phyloP scores from a whole-genome alignment of 345 rosid genomes.

The Aegle marmelos region DNA sequence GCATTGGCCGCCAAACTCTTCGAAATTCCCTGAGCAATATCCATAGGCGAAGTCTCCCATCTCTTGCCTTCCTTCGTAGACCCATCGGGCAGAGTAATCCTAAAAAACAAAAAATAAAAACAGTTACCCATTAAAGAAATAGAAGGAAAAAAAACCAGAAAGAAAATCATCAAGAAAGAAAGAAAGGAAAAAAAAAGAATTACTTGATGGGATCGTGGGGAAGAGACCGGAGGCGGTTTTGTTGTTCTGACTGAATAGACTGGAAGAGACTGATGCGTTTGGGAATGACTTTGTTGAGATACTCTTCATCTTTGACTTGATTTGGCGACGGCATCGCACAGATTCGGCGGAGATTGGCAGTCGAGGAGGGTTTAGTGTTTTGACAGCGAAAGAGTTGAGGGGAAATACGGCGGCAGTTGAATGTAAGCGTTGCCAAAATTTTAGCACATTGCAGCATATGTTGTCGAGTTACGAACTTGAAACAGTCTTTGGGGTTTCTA shows the following conservation, averaged over 20 bases:
- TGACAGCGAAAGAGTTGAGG: neutral
- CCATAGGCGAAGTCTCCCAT: conserved; percentile 77
- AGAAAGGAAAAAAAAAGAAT: neutral
- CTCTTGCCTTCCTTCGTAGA: conserved; percentile 82
- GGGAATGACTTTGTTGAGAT: conserved; percentile 54
- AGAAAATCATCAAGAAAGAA: neutral
- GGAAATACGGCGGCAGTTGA: conserved; percentile 34
- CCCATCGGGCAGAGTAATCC: conserved; percentile 74
- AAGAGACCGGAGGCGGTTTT: conserved; percentile 47
- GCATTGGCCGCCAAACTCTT: conserved; percentile 70
- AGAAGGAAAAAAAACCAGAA: no score
- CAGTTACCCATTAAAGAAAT: neutral
- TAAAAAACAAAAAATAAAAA: neutral
- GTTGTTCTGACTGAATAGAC: conserved; percentile 61
- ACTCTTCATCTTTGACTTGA: conserved; percentile 54
- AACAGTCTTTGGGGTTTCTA: neutral
- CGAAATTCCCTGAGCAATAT: conserved; percentile 61
- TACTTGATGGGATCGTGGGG: conserved; percentile 80
- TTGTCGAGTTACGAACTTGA: no score
- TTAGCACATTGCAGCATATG: conserved; percentile 17
- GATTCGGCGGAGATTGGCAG: conserved; percentile 17
- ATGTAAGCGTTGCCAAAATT: conserved; percentile 28
- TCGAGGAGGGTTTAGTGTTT: conserved; percentile 3
- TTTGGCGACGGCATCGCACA: conserved; percentile 46
- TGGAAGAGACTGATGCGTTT: conserved; percentile 71